Evolutionary conservation across 2,329 filamentous ascomycete genomes (phyloP).

Genomic region (Cryphonectria parasitica): DNA sequence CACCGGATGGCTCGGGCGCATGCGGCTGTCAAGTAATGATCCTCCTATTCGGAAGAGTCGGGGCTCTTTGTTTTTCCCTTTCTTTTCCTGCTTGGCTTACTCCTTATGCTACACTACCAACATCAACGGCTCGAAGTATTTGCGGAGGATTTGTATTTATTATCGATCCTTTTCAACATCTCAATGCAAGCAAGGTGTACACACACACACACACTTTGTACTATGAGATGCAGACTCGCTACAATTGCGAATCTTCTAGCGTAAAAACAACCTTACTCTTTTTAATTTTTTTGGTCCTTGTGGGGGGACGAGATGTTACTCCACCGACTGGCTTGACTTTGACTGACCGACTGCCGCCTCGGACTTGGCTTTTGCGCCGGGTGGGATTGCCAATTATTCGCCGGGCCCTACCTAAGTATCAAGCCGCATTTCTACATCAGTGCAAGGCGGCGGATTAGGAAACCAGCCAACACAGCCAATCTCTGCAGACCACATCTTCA

Average conservation of each 20-base stretch:
- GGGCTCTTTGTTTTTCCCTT: background rate
- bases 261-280: background rate
- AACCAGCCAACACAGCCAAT: too few relatives aligned
- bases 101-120: background rate
- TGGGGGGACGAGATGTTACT: background rate
- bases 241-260: background rate
- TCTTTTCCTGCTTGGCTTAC: background rate
- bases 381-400: background rate
- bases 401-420: too few relatives aligned
- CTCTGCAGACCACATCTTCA: too few relatives aligned
- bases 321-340: background rate
- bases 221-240: background rate
- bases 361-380: background rate
- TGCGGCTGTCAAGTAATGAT: background rate
- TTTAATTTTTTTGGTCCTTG: background rate
- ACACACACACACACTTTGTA: too few relatives aligned
- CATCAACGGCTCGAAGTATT: background rate
- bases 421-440: too few relatives aligned
- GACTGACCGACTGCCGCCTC: background rate
- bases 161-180: too few relatives aligned
- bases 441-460: too few relatives aligned
- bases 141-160: background rate
- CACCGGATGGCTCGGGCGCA: background rate
- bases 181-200: too few relatives aligned
- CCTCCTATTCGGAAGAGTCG: background rate